A percentile compares a stretch with the other conserved stretches of the same genome.
Conservation (phyloP, 345 rosid genomes). For the Gossypium thurberi region DNA sequence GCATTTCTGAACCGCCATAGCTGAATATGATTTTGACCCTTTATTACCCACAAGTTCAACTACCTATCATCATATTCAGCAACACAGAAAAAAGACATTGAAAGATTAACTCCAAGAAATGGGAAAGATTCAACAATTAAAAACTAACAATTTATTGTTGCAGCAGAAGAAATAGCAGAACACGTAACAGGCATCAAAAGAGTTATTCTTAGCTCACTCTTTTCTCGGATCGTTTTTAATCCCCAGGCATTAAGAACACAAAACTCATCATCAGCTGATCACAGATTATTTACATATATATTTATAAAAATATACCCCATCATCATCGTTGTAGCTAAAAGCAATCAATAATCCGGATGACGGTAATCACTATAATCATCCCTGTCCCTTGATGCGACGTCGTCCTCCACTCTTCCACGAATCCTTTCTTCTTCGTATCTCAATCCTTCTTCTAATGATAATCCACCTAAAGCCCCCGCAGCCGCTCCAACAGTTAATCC, state of each 20-base stretch:
- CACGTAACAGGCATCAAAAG: not conserved
- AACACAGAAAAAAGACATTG: not conserved
- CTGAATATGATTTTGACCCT: not conserved
- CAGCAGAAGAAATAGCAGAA: not conserved
- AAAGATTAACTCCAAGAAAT: not conserved
- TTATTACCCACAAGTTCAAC: not conserved
- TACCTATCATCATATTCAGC: not conserved
- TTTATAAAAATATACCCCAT: not conserved
- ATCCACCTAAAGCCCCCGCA: constrained; percentile 30
- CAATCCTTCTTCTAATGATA: constrained; percentile 29
- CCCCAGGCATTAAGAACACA: not conserved
- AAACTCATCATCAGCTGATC: not conserved
- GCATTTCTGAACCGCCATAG: no score
- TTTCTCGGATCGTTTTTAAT: not conserved
- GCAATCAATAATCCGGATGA: constrained; percentile 8
- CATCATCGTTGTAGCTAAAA: not conserved
- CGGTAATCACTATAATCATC: constrained; percentile 26
- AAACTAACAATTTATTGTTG: not conserved
- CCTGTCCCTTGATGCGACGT: constrained; percentile 12
- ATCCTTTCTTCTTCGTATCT: constrained; percentile 29
- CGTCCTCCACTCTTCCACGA: constrained; percentile 19
- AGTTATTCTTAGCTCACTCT: not conserved
- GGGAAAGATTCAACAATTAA: not conserved
- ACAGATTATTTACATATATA: constrained; percentile 13
- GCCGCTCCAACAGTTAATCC: constrained; percentile 31